Evolutionary conservation across 2,329 filamentous ascomycete species (phyloP), one percentile per base, ranked within the genome.

Genomic region (Pseudonectria foliicola): DNA sequence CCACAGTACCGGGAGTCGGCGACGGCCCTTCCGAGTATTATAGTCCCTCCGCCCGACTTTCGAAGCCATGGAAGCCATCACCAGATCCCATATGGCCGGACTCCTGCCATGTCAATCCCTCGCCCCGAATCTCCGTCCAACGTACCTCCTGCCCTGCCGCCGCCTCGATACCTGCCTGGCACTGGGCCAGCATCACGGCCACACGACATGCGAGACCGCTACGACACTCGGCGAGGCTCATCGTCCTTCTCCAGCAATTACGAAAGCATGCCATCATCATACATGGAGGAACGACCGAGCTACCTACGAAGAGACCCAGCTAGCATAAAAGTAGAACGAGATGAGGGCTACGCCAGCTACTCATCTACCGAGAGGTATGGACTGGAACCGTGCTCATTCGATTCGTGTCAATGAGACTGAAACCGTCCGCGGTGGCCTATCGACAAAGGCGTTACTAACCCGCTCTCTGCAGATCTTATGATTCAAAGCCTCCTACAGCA

Each of bases 131-230:
- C 47, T 29, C 52, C 49, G 38, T 43, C 52, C 39, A 49, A 57
- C 42, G 62, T 55, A 3, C 67, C 67, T 40, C 67, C 67, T 33
- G 60, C 67, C 25, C 44, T 71, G 29, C 67, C 67, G n/a, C 67
- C 67, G n/a, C 67, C 67, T 5, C 56, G 56, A 31, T 50, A 56
- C 24, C 52, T 60, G 5, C 62, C 60, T 6, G 54, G 61, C 25
- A 49, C 52, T 25, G 62, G 62, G 6, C 55, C 56, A 21, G 48
- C 56, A 36, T 42, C 52, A 28, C 45, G 48, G 21, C 32, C 51
- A 25, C 46, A 59, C 26, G 57, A 61, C 31, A 53, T 50, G 38
- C 46, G 45, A 31, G 48, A 59, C 11, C 49, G 51, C 24, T 55
- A 55, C 28, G 52, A 57, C 25, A 49, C 44, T 15, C 41, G 50